These are phyloP conservation scores for Botrytis fragariae DNA, from an alignment of 2,329 filamentous ascomycete genomes.

Conservation along the genomic window DNA sequence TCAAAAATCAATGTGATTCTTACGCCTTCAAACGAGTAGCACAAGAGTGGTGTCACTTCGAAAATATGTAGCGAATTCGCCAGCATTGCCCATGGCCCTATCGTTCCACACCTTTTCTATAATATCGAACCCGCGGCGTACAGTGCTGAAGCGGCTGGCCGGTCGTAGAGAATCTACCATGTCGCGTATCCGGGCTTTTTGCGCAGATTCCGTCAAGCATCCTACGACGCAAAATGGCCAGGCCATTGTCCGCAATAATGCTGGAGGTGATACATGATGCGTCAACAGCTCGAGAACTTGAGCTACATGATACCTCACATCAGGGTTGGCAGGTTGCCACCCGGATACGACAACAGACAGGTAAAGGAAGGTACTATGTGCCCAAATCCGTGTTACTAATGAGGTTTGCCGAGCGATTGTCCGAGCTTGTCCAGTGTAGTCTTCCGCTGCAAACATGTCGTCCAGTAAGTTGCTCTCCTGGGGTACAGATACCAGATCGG, in stretches of 20 bases:
- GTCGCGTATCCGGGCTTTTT: conserved; percentile 27
- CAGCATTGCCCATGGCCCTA: conserved; percentile 21
- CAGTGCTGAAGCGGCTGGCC: conserved; percentile 38
- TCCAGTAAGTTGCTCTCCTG: conserved; percentile 20
- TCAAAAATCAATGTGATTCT: background rate
- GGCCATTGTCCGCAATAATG: conserved; percentile 28
- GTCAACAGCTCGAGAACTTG: conserved; percentile 25
- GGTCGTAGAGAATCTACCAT: conserved; percentile 28
- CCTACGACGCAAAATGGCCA: conserved; percentile 33
- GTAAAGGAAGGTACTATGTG: conserved; percentile 29
- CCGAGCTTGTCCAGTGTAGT: conserved; percentile 19
- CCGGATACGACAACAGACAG: conserved; percentile 28
- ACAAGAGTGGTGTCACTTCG: conserved; percentile 36
- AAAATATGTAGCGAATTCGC: conserved; percentile 38
- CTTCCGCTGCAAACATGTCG: conserved; percentile 21
- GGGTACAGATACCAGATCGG: background rate
- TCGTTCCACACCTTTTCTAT: conserved; percentile 32
- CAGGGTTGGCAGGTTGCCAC: conserved; percentile 27
- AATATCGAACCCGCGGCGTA: conserved; percentile 30
- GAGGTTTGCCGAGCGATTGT: conserved; percentile 20
- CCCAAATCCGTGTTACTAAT: conserved; percentile 26
- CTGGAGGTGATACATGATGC: conserved; percentile 24
- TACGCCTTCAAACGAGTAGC: conserved; percentile 34
- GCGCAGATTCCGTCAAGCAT: conserved; percentile 26
- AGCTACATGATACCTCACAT: conserved; percentile 25